Conservation (phyloP, 2,329 filamentous ascomycete species). For the Triangularia setosa region DNA sequence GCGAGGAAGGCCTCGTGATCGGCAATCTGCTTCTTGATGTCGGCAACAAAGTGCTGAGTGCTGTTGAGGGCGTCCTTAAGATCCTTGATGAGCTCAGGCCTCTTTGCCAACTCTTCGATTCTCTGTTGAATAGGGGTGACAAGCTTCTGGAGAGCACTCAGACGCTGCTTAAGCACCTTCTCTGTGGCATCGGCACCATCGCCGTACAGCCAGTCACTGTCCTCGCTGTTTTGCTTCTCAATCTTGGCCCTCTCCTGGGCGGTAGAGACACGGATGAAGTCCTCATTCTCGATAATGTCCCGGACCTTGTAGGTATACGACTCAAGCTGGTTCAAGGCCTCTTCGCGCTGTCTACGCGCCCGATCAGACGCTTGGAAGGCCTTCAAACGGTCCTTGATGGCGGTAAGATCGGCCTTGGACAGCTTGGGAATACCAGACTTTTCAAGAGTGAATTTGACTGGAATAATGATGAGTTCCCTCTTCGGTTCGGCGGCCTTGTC, state of each 20-base stretch:
- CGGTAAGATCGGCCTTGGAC: slow-evolving; percentile 45
- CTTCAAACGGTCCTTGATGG: slow-evolving; percentile 66
- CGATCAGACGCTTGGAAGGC: slow-evolving; percentile 85
- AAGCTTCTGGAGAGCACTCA: slow-evolving; percentile 73
- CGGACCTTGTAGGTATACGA: slow-evolving; percentile 85
- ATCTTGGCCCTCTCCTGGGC: slow-evolving; percentile 63
- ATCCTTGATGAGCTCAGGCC: slow-evolving; percentile 64
- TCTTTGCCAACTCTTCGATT: slow-evolving; percentile 65
- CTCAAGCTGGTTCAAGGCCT: slow-evolving; percentile 89
- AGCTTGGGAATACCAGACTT: slow-evolving; percentile 49
- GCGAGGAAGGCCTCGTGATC: slow-evolving; percentile 60
- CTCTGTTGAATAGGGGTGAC: slow-evolving; percentile 74
- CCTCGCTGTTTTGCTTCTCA: slow-evolving; percentile 61
- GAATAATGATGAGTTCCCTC: slow-evolving; percentile 55
- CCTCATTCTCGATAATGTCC: slow-evolving; percentile 73
- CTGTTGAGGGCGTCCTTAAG: slow-evolving; percentile 69
- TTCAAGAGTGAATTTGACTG: slow-evolving; percentile 47
- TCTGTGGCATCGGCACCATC: slow-evolving; percentile 74
- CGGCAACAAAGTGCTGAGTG: slow-evolving; percentile 64
- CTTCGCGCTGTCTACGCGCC: slow-evolving; percentile 71
- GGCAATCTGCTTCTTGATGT: slow-evolving; percentile 65
- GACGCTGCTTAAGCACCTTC: slow-evolving; percentile 69
- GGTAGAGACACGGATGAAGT: slow-evolving; percentile 70
- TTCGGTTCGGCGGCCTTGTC: slow-evolving; percentile 54
- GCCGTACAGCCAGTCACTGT: slow-evolving; percentile 87